Percentiles rank a stretch among this genome's conserved stretches.
Evolutionary conservation across 805 yeast species (phyloP).

Genomic region (Saccharomyces eubayanus): DNA sequence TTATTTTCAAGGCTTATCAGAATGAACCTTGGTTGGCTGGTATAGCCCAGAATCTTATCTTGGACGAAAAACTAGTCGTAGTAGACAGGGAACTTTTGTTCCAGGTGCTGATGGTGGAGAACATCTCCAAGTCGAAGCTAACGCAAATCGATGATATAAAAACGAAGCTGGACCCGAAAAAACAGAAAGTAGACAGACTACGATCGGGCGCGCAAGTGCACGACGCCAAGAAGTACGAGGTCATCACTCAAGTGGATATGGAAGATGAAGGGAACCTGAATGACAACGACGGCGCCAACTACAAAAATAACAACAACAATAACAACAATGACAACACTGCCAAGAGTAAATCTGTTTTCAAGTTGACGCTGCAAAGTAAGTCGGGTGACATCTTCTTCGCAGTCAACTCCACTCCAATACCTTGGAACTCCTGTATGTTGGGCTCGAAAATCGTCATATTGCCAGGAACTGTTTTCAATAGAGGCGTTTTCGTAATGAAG

Average conservation of each 20-base stretch:
- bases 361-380: constrained; percentile 50
- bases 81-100: constrained; percentile 34
- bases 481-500: constrained; percentile 38
- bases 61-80: constrained; percentile 12
- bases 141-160: constrained; percentile 49
- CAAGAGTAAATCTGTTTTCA: constrained; percentile 32
- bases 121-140: constrained; percentile 43
- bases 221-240: constrained; percentile 17
- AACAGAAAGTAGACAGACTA: constrained; percentile 52
- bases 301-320: constrained; percentile 1
- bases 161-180: constrained; percentile 46
- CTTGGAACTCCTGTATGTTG: constrained; percentile 41
- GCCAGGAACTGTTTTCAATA: constrained; percentile 38
- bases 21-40: constrained; percentile 15
- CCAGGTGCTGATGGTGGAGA: constrained; percentile 48
- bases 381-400: constrained; percentile 47
- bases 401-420: constrained; percentile 45
- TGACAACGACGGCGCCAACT: background rate
- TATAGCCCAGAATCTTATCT: constrained; percentile 1
- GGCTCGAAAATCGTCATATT: constrained; percentile 53
- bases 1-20: constrained; percentile 11
- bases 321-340: constrained; percentile 1
- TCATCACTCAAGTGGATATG: constrained; percentile 44
- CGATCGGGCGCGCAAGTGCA: constrained; percentile 12
- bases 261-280: constrained; percentile 29